A percentile compares a stretch with the other conserved stretches of the same genome.
Conservation (phyloP, 192 early-diverging fungal species). For the Gryganskiella cystojenkinii region DNA sequence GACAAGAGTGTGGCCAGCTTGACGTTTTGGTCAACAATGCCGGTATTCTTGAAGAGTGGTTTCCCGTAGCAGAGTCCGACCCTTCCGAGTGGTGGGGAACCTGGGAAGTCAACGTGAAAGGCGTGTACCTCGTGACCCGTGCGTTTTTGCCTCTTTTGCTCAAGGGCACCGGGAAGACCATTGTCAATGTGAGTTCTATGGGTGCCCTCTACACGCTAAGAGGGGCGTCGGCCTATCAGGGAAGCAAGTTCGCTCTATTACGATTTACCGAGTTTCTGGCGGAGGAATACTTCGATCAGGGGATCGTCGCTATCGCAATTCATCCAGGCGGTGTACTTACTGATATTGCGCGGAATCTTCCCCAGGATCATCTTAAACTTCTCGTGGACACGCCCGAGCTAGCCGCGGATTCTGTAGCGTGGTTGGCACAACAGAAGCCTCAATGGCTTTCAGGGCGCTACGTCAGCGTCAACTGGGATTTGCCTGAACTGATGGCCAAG, state of each 20-base stretch:
- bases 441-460: conserved; percentile 3
- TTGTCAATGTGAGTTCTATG: neutral
- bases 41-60: neutral
- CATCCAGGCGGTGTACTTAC: conserved; percentile 13
- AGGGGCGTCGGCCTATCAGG: conserved; percentile 11
- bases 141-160: conserved; percentile 5
- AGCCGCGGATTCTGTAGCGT: neutral
- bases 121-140: conserved; percentile 1
- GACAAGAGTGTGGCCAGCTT: neutral
- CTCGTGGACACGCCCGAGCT: conserved; percentile 10
- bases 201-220: neutral
- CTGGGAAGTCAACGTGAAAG: conserved; percentile 13
- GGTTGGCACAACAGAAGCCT: neutral
- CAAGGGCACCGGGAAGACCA: neutral
- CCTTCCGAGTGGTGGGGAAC: conserved; percentile 7
- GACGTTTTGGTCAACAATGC: conserved; percentile 9
- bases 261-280: conserved; percentile 8
- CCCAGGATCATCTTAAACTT: neutral
- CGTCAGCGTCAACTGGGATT: conserved; percentile 7
- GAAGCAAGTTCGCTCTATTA: neutral
- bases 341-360: neutral
- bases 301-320: neutral
- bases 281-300: neutral
- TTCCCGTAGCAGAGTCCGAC: neutral
- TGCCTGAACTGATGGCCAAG: conserved; percentile 1